Base-by-base conservation (phyloP, 345 rosid genomes). In the Punica granatum region DNA sequence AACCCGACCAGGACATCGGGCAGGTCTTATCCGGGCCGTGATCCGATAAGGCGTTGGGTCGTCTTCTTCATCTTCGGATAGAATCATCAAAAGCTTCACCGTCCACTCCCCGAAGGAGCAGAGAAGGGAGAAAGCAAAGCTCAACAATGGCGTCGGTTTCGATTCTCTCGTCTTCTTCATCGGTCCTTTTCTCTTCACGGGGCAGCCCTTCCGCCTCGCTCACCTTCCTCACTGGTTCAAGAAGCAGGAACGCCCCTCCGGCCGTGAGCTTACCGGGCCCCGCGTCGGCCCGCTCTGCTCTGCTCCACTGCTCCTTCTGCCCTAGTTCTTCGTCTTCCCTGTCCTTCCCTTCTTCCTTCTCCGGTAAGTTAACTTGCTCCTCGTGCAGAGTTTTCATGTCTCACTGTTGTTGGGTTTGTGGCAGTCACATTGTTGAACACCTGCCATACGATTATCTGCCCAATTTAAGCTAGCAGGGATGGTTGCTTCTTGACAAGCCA, bases 261-360 rank as follows among this genome's bases (percentile, higher is more conserved):
- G 72, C 83, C 12, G 66, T 77, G 15, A 74, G 68, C 68, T 71
- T 13, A 7, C 68, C 69, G 34, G 65, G 63, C 76, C 53, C 73
- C 74, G 32, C 82, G 6, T 56, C 34, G 1, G 19, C 83, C 74
- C 79, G 68, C 70, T 72, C 87, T 6, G 71, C 83, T 19, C 69
- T 85, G 21, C 96, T 90, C 65, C 89, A 77, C 66, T 84, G 83
- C 80, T 86, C 86, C 56, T 83, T 86, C 71, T 75, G 84, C 46
- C 73, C 83, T 35, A 77, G 77, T 18, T 64, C 78, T 21, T 67
- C 69, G 19, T 63, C 76, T 14, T 67, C 88, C 49, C 80, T 78
- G 64, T 75, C 90, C 14, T 61, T 72, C 13, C 56, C 82, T 46
- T 87, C 90, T 12, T 77, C 92, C 10, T 81, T 86, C 62, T 77